Percentiles rank a stretch among this genome's conserved stretches.
phyloP scores from a whole-genome alignment of 495 filamentous ascomycete species.

The Penicillium herquei region DNA sequence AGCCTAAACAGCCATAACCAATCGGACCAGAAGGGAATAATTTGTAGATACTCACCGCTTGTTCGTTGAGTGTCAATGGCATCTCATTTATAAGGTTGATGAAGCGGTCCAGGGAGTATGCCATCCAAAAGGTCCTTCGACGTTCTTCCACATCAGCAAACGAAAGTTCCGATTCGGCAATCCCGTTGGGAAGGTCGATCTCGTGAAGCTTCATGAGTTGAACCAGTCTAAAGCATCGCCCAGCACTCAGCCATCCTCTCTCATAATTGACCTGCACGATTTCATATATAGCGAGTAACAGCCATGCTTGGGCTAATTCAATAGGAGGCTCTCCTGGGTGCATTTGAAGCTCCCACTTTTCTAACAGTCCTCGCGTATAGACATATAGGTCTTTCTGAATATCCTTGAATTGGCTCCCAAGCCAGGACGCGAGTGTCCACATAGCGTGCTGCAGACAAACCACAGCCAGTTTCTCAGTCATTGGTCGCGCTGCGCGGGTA shows the following conservation, averaged over 20 bases:
- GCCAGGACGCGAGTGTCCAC: slow-evolving; percentile 29
- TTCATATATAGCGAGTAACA: slow-evolving; percentile 49
- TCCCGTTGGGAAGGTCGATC: slow-evolving; percentile 32
- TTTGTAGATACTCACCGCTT: slow-evolving; percentile 38
- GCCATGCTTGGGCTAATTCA: slow-evolving; percentile 49
- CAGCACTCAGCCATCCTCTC: slow-evolving; percentile 50
- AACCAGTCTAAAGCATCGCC: slow-evolving; percentile 49
- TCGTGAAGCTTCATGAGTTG: slow-evolving; percentile 50
- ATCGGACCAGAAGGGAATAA: too few species aligned
- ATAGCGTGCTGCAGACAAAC: slow-evolving; percentile 32
- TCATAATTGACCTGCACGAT: slow-evolving; percentile 42
- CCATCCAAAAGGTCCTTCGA: slow-evolving; percentile 54
- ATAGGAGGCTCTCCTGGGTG: not conserved
- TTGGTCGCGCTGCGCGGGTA: slow-evolving; percentile 13
- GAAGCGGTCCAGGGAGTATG: slow-evolving; percentile 51
- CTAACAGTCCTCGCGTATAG: slow-evolving; percentile 17
- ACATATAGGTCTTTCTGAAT: slow-evolving; percentile 23
- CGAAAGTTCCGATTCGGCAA: not conserved
- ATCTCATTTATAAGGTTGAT: slow-evolving; percentile 44
- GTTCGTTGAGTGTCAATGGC: slow-evolving; percentile 50
- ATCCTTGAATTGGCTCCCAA: slow-evolving; percentile 21
- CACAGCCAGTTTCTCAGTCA: slow-evolving; percentile 7
- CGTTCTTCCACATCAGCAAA: slow-evolving; percentile 37
- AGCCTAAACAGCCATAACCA: not conserved
- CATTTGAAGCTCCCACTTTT: not conserved